phyloP scores from a whole-genome alignment of 805 yeast species.

The Candida orba region DNA sequence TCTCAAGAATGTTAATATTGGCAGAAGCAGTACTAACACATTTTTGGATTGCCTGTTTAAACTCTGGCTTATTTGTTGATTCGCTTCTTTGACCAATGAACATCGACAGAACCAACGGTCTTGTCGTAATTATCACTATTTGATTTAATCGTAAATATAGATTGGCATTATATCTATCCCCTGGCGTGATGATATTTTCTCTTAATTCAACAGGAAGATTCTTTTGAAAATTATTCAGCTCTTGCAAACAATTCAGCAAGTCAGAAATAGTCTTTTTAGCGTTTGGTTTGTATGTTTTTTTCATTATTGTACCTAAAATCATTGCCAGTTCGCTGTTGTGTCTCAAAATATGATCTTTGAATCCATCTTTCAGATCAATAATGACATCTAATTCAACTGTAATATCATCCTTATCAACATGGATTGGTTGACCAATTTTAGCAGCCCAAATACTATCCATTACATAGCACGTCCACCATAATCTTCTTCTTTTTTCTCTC shows the following conservation, averaged over 20 bases:
- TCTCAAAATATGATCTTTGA: constrained; percentile 23
- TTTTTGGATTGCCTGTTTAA: constrained; percentile 23
- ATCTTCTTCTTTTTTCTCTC: constrained; percentile 27
- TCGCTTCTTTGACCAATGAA: constrained; percentile 24
- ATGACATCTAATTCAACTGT: constrained; percentile 23
- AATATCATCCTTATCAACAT: constrained; percentile 27
- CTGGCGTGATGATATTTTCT: constrained; percentile 13
- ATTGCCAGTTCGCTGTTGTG: constrained; percentile 20
- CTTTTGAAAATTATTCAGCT: constrained; percentile 21
- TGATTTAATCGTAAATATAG: constrained; percentile 30
- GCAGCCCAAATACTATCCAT: constrained; percentile 32
- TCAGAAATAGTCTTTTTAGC: constrained; percentile 22
- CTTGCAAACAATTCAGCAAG: constrained; percentile 17
- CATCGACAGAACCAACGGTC: constrained; percentile 29
- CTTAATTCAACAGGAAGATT: constrained; percentile 15
- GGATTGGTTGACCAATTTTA: constrained; percentile 30
- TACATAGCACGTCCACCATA: constrained; percentile 35
- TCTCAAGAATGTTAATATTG: constrained; percentile 24
- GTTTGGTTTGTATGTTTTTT: constrained; percentile 26
- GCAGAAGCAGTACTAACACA: constrained; percentile 28
- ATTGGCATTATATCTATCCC: constrained; percentile 26
- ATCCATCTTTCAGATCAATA: constrained; percentile 24
- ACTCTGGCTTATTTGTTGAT: constrained; percentile 14
- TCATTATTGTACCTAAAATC: constrained; percentile 26
- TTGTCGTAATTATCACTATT: constrained; percentile 28